Percentiles rank a stretch among this genome's conserved stretches.
Conservation (phyloP, 306 rosid genomes). For the Quercus alba region DNA sequence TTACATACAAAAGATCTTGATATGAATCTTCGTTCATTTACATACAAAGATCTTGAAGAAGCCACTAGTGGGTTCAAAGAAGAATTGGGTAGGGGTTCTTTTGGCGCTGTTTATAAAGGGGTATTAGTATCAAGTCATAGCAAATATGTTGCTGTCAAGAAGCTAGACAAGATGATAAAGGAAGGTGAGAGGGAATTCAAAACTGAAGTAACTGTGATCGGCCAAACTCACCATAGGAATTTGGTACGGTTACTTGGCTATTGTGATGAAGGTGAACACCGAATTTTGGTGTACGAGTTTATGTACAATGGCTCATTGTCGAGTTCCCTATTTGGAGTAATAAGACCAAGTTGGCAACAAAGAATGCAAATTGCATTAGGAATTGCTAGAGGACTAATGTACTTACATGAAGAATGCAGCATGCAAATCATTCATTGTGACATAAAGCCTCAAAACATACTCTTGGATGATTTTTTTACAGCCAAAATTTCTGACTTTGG, state of each 20-base stretch:
- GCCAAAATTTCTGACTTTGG: conserved; percentile 1
- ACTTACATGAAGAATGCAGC: conserved; percentile 2
- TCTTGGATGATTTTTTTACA: not conserved
- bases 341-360: not conserved
- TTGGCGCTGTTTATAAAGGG: not conserved
- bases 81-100: conserved; percentile 7
- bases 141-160: not conserved
- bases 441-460: conserved; percentile 5
- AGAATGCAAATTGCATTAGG: not conserved
- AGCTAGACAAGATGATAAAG: not conserved
- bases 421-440: not conserved
- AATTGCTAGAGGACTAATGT: not conserved
- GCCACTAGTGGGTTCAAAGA: not conserved
- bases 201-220: not conserved
- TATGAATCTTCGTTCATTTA: not conserved
- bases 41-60: not conserved
- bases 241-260: not conserved
- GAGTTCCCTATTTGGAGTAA: not conserved
- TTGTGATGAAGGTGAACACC: not conserved
- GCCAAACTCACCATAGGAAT: conserved; percentile 2
- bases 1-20: not conserved
- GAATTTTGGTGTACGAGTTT: not conserved
- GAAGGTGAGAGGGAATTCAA: conserved; percentile 7
- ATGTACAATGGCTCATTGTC: conserved; percentile 1
- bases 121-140: not conserved